phyloP scores from a whole-genome alignment of 1,139 yeast species.

The Candida sojae region DNA sequence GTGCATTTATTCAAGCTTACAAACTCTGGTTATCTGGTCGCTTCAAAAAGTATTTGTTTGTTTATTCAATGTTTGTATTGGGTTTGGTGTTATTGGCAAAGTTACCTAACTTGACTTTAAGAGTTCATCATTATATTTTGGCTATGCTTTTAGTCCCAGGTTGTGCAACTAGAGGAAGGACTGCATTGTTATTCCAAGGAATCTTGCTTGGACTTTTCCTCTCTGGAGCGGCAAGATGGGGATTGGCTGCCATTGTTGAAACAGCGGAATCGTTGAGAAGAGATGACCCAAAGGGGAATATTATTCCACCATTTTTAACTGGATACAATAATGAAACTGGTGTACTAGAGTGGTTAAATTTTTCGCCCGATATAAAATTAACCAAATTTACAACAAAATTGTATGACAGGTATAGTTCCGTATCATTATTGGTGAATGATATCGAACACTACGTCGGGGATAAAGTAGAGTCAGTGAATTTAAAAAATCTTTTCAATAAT shows the following conservation, averaged over 20 bases:
- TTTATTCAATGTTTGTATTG: slow-evolving; percentile 52
- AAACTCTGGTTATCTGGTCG: slow-evolving; percentile 81
- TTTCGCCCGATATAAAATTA: slow-evolving; percentile 10
- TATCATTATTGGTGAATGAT: slow-evolving; percentile 73
- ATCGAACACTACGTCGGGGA: slow-evolving; percentile 71
- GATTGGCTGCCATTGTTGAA: slow-evolving; percentile 85
- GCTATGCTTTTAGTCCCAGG: slow-evolving; percentile 84
- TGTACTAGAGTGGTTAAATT: slow-evolving; percentile 32
- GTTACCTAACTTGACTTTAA: slow-evolving; percentile 70
- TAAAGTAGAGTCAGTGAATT: slow-evolving; percentile 37
- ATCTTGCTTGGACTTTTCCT: slow-evolving; percentile 76
- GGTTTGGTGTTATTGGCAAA: slow-evolving; percentile 48
- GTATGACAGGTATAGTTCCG: slow-evolving; percentile 37
- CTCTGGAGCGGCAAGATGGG: slow-evolving; percentile 93
- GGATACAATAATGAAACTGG: slow-evolving; percentile 36
- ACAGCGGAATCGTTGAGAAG: slow-evolving; percentile 68
- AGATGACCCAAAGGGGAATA: slow-evolving; percentile 70
- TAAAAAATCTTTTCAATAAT: slow-evolving; percentile 36
- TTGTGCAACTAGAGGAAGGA: slow-evolving; percentile 73
- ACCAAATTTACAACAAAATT: slow-evolving; percentile 11
- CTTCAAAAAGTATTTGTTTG: slow-evolving; percentile 54
- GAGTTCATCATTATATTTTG: slow-evolving; percentile 87
- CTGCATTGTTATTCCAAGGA: slow-evolving; percentile 80
- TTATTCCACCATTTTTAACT: slow-evolving; percentile 45
- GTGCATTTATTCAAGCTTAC: slow-evolving; percentile 75